A percentile compares a stretch with the other conserved stretches of the same genome.
Evolutionary conservation across 2,329 filamentous ascomycete genomes (phyloP).

Genomic region (Colletotrichum sp.): DNA sequence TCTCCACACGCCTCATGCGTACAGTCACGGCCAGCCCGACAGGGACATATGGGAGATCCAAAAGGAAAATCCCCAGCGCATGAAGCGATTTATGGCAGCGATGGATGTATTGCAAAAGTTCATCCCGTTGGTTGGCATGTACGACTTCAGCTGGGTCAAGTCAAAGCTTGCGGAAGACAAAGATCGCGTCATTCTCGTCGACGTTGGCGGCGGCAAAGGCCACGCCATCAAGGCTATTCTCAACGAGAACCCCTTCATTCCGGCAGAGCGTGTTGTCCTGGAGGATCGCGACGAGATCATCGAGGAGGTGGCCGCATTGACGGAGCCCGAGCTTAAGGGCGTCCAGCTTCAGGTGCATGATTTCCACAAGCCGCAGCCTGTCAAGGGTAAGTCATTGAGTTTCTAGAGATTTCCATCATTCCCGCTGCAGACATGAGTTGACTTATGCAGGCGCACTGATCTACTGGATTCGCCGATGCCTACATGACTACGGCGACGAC

Average conservation of each 20-base stretch:
- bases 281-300: conserved; percentile 26
- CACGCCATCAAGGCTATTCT: conserved; percentile 25
- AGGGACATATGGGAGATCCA: conserved; percentile 36
- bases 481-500: conserved; percentile 42
- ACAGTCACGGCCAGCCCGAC: conserved; percentile 30
- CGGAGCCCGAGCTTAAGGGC: neutral
- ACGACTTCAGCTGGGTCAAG: conserved; percentile 35
- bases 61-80: conserved; percentile 25
- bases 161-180: neutral
- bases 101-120: conserved; percentile 30
- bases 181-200: conserved; percentile 30
- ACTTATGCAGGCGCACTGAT: conserved; percentile 33
- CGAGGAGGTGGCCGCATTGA: neutral
- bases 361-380: conserved; percentile 25
- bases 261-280: conserved; percentile 7
- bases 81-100: conserved; percentile 29
- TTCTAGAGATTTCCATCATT: neutral
- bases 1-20: conserved; percentile 30
- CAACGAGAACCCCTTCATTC: conserved; percentile 8
- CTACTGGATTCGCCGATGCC: conserved; percentile 39
- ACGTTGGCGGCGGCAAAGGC: conserved; percentile 38
- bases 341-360: conserved; percentile 9
- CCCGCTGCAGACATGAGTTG: neutral
- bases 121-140: conserved; percentile 30
- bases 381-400: conserved; percentile 9